phyloP scores from a whole-genome alignment of 78 protist genomes.

The Polysphondylium violaceum region DNA sequence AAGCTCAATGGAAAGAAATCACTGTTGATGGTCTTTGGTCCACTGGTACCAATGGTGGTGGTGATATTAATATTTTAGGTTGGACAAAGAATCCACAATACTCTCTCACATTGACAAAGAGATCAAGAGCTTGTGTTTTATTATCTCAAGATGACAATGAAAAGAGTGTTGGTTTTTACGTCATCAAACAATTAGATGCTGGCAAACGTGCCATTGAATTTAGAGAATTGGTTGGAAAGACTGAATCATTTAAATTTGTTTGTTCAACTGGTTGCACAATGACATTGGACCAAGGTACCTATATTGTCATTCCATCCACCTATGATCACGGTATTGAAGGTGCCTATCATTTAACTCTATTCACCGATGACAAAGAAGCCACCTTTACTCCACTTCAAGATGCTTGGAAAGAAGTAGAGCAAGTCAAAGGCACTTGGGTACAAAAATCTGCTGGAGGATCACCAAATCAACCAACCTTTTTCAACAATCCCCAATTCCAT shows the following conservation, averaged over 20 bases:
- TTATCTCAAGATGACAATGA: conserved; percentile 70
- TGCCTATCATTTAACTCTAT: conserved; percentile 69
- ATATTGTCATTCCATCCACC: conserved; percentile 73
- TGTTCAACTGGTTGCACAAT: conserved; percentile 53
- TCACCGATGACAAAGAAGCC: conserved; percentile 65
- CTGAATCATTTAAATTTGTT: conserved; percentile 54
- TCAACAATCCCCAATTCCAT: conserved; percentile 74
- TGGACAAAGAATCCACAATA: conserved; percentile 80
- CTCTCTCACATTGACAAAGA: conserved; percentile 32
- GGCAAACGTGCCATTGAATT: conserved; percentile 67
- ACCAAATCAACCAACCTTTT: conserved; percentile 62
- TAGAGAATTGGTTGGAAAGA: conserved; percentile 52
- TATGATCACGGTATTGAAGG: conserved; percentile 62
- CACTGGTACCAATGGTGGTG: conserved; percentile 61
- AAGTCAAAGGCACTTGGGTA: conserved; percentile 76
- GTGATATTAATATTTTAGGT: conserved; percentile 46
- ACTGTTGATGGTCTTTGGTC: conserved; percentile 70
- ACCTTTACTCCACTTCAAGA: conserved; percentile 30
- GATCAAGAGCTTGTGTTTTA: conserved; percentile 58
- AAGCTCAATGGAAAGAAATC: conserved; percentile 52
- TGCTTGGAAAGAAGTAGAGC: conserved; percentile 37
- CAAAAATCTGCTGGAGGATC: conserved; percentile 73
- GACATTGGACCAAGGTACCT: conserved; percentile 46
- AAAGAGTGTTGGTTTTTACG: conserved; percentile 63
- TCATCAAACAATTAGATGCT: conserved; percentile 43